A percentile compares a stretch with the other conserved stretches of the same genome.
These are phyloP conservation scores for Paecilomyces sp. DNA, from an alignment of 2,329 filamentous ascomycete species.

Conservation along the genomic window DNA sequence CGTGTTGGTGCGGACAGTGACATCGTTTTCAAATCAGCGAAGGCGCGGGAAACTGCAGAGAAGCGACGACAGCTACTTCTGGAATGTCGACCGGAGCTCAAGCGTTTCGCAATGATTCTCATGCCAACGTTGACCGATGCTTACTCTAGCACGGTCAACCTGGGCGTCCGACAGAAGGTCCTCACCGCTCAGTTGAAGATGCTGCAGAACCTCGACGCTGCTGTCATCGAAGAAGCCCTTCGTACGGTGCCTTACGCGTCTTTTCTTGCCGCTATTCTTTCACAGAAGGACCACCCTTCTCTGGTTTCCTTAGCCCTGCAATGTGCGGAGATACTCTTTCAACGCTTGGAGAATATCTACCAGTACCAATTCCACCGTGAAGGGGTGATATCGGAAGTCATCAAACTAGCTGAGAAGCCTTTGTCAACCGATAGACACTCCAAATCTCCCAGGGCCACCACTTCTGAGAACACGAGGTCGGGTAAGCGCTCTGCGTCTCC, in stretches of 20 bases:
- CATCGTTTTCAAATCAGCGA: slow-evolving; percentile 31
- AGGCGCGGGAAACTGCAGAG: slow-evolving; percentile 54
- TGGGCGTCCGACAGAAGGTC: slow-evolving; percentile 91
- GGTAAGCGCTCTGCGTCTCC: slow-evolving; percentile 6
- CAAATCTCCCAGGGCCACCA: slow-evolving; percentile 9
- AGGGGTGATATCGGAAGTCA: slow-evolving; percentile 87
- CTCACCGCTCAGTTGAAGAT: slow-evolving; percentile 95
- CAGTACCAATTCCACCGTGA: slow-evolving; percentile 96
- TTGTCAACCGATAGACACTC: slow-evolving; percentile 19
- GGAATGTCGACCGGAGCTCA: slow-evolving; percentile 77
- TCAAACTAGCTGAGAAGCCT: slow-evolving; percentile 59
- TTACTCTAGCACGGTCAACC: slow-evolving; percentile 94
- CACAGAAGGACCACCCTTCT: slow-evolving; percentile 85
- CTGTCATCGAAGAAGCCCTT: slow-evolving; percentile 77
- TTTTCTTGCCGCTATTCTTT: slow-evolving; percentile 88
- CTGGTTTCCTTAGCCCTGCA: slow-evolving; percentile 83
- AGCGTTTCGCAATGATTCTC: slow-evolving; percentile 85
- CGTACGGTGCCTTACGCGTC: slow-evolving; percentile 90
- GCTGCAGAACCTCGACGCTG: slow-evolving; percentile 85
- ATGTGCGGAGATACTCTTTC: slow-evolving; percentile 79
- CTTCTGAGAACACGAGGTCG: slow-evolving; percentile 12
- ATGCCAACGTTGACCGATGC: slow-evolving; percentile 93
- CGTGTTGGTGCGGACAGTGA: slow-evolving; percentile 40
- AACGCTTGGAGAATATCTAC: slow-evolving; percentile 79
- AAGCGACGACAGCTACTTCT: slow-evolving; percentile 75